phyloP scores from a whole-genome alignment of 257 asterid species.

The Catharanthus roseus region DNA sequence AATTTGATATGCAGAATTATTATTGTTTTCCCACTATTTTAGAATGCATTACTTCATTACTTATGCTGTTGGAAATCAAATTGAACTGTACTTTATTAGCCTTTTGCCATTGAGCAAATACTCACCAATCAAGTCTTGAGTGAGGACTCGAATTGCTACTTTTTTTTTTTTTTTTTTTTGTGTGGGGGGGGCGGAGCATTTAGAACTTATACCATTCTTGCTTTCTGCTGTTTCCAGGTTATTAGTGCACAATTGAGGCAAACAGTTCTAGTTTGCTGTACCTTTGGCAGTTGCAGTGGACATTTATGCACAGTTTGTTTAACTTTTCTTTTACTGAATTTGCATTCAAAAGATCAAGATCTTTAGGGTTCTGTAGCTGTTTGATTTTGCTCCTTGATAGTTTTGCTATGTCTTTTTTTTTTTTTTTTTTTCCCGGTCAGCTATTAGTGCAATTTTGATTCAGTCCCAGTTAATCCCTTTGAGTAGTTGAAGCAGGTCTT shows the following conservation, averaged over 20 bases:
- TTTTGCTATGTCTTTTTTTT: slow-evolving; percentile 3
- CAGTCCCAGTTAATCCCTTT: neutral
- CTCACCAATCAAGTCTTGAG: neutral
- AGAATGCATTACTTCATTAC: neutral
- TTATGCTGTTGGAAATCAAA: neutral
- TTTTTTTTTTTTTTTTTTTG: too few species aligned
- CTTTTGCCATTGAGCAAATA: neutral
- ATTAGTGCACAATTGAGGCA: neutral
- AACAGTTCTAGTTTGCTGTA: neutral
- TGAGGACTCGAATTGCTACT: neutral
- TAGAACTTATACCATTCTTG: neutral
- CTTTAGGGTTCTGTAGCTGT: neutral
- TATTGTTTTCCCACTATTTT: too few species aligned
- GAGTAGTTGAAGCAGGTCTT: neutral
- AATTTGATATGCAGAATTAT: too few species aligned
- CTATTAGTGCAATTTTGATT: neutral
- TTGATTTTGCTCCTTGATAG: slow-evolving; percentile 9
- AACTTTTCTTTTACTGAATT: neutral
- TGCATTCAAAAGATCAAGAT: neutral
- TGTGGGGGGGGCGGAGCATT: too few species aligned
- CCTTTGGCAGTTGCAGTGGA: neutral
- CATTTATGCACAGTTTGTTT: neutral
- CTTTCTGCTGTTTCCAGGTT: neutral
- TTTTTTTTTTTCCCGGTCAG: neutral
- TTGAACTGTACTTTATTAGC: neutral